Evolutionary conservation across 78 protist species (phyloP).

Genomic region (Trichosphaerium sp.): DNA sequence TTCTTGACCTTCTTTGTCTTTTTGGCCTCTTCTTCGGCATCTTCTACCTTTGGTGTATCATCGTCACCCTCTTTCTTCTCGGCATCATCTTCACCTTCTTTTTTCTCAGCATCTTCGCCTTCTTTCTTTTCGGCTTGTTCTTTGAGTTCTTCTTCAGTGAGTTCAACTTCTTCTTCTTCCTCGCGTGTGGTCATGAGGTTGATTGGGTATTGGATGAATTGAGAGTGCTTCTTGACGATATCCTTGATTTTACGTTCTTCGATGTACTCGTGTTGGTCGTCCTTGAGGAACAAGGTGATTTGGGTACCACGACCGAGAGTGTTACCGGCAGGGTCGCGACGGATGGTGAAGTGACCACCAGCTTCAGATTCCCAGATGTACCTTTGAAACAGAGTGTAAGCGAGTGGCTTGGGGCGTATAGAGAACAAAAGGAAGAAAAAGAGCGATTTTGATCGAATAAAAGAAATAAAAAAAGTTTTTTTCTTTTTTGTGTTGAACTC

Average conservation of each 20-base stretch:
- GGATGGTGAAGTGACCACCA: constrained; percentile 95
- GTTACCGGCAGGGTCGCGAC: constrained; percentile 46
- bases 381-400: constrained; percentile 3
- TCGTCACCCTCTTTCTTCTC: constrained; percentile 55
- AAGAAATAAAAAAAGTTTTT: too few relatives aligned
- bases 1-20: constrained; percentile 88
- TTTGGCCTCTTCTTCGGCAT: constrained; percentile 66
- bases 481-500: too few relatives aligned
- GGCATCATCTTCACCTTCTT: constrained; percentile 67
- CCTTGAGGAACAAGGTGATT: constrained; percentile 90
- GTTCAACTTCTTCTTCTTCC: constrained; percentile 77
- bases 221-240: constrained; percentile 98
- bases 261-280: constrained; percentile 94
- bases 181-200: constrained; percentile 78
- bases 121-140: constrained; percentile 50
- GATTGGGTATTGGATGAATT: constrained; percentile 99
- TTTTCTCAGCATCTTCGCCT: constrained; percentile 29
- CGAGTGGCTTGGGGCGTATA: not conserved
- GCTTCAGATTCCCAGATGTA: constrained; percentile 98
- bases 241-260: constrained; percentile 92
- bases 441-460: not conserved
- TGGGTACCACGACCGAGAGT: constrained; percentile 94
- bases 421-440: not conserved
- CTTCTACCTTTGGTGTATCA: constrained; percentile 54
- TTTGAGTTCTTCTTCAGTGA: constrained; percentile 53